These are phyloP conservation scores for Rhamnella rubrinervis DNA, from an alignment of 331 rosid species.

Conservation along the genomic window DNA sequence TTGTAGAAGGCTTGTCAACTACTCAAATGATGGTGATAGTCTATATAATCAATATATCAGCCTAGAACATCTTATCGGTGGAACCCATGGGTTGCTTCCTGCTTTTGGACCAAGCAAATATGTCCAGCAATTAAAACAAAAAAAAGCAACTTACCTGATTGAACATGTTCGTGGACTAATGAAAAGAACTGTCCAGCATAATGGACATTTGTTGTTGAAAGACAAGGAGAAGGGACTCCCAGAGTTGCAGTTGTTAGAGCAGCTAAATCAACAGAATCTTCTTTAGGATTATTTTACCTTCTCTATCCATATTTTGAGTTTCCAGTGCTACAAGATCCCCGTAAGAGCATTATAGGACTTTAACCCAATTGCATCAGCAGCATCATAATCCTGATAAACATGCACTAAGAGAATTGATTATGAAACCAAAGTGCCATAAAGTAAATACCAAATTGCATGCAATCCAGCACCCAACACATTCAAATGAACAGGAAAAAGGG, in stretches of 20 bases:
- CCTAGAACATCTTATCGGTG: slow-evolving; percentile 8
- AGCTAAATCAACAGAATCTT: slow-evolving; percentile 89
- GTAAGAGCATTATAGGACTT: slow-evolving; percentile 88
- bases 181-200: slow-evolving; percentile 96
- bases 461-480: background rate
- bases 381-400: slow-evolving; percentile 59
- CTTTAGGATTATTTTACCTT: slow-evolving; percentile 52
- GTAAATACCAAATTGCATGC: slow-evolving; percentile 10
- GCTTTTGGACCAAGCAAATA: slow-evolving; percentile 15
- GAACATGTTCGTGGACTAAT: slow-evolving; percentile 83
- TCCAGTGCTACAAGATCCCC: slow-evolving; percentile 97
- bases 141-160: slow-evolving; percentile 58
- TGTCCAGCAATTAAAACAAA: too few relatives aligned
- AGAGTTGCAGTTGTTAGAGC: slow-evolving; percentile 97
- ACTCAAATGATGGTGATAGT: slow-evolving; percentile 10
- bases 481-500: background rate
- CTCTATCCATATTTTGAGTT: slow-evolving; percentile 50
- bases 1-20: background rate
- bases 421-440: slow-evolving; percentile 26
- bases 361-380: slow-evolving; percentile 75
- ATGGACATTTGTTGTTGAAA: slow-evolving; percentile 95
- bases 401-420: slow-evolving; percentile 22
- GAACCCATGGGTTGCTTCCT: too few relatives aligned
- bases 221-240: slow-evolving; percentile 95
- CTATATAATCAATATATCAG: slow-evolving; percentile 1